Evolutionary conservation across 495 filamentous ascomycete genomes (phyloP).

Genomic region (Lepraria neglecta): DNA sequence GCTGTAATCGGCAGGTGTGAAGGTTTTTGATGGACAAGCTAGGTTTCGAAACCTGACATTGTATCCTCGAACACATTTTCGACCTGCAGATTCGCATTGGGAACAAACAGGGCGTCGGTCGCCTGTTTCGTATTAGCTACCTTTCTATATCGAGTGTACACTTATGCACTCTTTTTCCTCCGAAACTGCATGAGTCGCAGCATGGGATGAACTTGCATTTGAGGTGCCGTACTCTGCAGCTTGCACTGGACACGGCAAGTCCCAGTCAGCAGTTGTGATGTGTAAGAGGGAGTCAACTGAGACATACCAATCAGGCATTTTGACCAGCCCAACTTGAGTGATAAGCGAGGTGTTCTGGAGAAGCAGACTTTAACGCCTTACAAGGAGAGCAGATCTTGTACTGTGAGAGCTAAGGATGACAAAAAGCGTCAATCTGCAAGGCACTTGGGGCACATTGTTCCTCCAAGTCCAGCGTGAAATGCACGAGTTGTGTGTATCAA

Average conservation of each 20-base stretch:
- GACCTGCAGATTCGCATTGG: constrained; percentile 16
- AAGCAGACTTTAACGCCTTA: too few species aligned
- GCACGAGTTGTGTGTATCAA: too few species aligned
- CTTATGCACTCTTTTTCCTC: too few species aligned
- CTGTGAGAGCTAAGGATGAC: too few species aligned
- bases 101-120: constrained; percentile 2
- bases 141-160: too few species aligned
- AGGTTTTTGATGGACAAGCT: constrained; percentile 7
- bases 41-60: constrained; percentile 21
- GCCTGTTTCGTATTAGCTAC: constrained; percentile 6
- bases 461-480: too few species aligned
- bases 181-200: too few species aligned
- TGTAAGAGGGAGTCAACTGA: too few species aligned
- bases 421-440: too few species aligned
- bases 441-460: too few species aligned
- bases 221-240: constrained; percentile 20
- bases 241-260: background rate
- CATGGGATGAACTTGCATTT: constrained; percentile 12
- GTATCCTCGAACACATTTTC: constrained; percentile 17
- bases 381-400: too few species aligned
- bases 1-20: constrained; percentile 1
- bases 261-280: background rate
- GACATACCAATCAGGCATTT: constrained; percentile 8
- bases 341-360: too few species aligned
- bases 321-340: background rate